These are phyloP conservation scores for Diaporthe sp. DNA, from an alignment of 2,329 filamentous ascomycete species.

Conservation along the genomic window DNA sequence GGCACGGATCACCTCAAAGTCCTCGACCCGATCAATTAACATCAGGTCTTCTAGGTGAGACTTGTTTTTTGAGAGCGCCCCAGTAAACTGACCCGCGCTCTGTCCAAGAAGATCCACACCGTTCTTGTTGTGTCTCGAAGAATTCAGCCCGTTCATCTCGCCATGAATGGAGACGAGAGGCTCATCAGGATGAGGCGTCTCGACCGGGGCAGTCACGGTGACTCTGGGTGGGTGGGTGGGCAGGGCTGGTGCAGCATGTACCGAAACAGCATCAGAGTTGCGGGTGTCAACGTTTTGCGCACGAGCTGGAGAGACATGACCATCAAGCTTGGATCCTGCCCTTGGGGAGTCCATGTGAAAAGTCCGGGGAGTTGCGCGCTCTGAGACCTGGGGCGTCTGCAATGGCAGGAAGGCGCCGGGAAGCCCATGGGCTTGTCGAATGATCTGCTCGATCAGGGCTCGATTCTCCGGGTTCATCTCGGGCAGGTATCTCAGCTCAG, in stretches of 20 bases:
- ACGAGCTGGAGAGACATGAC: not conserved
- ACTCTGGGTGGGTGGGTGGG: not conserved
- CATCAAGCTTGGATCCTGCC: not conserved
- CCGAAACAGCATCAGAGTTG: not conserved
- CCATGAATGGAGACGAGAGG: not conserved
- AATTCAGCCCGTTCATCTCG: constrained; percentile 15
- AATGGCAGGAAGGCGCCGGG: not conserved
- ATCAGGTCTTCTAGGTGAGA: constrained; percentile 1
- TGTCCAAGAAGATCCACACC: not conserved
- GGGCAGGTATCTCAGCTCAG: constrained; percentile 9
- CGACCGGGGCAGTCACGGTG: not conserved
- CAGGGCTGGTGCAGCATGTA: not conserved
- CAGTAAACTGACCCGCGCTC: constrained; percentile 18
- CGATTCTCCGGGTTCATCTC: not conserved
- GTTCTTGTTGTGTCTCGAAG: constrained; percentile 7
- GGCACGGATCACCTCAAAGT: not conserved
- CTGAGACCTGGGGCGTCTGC: not conserved
- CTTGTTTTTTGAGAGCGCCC: not conserved
- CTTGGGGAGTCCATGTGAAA: not conserved
- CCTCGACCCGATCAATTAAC: not conserved
- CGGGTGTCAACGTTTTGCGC: too few relatives aligned
- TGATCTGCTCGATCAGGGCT: not conserved
- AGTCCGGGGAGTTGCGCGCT: too few relatives aligned
- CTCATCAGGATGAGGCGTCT: not conserved
- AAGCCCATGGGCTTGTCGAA: not conserved